Conservation (phyloP, 1,284 basidiomycete genomes). For the Salmacisia buchloeana region DNA sequence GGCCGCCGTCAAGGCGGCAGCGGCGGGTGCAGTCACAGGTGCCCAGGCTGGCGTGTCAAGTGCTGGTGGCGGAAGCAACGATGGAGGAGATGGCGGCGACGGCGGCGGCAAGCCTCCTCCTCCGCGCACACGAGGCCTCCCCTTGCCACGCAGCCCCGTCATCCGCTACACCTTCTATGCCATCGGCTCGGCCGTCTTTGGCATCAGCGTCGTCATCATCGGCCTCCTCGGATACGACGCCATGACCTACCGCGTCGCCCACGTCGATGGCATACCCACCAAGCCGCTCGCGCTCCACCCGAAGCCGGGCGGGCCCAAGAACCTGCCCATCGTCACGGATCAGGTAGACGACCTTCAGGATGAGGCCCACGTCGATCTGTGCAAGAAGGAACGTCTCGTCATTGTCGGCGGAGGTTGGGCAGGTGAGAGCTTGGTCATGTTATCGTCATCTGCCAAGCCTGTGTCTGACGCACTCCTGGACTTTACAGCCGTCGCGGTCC, state of each 20-base stretch:
- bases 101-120: background rate
- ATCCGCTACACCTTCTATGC: conserved; percentile 13
- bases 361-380: conserved; percentile 18
- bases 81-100: background rate
- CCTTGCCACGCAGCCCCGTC: conserved; percentile 5
- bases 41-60: too few relatives aligned
- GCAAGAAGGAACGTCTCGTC: conserved; percentile 44
- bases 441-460: background rate
- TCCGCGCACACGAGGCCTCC: background rate
- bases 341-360: conserved; percentile 25
- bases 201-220: conserved; percentile 25
- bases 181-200: conserved; percentile 35
- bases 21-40: too few relatives aligned
- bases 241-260: conserved; percentile 34
- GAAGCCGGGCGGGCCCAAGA: conserved; percentile 40
- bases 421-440: background rate
- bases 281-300: conserved; percentile 30
- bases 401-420: conserved; percentile 50
- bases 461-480: background rate
- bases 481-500: conserved; percentile 33
- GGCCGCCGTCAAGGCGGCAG: too few relatives aligned
- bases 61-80: too few relatives aligned
- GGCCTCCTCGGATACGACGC: conserved; percentile 39
- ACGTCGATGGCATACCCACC: conserved; percentile 35
- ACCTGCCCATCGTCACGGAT: conserved; percentile 38